Base-by-base conservation (phyloP, 148 eudicot genomes). In the Nepenthes gracilis region DNA sequence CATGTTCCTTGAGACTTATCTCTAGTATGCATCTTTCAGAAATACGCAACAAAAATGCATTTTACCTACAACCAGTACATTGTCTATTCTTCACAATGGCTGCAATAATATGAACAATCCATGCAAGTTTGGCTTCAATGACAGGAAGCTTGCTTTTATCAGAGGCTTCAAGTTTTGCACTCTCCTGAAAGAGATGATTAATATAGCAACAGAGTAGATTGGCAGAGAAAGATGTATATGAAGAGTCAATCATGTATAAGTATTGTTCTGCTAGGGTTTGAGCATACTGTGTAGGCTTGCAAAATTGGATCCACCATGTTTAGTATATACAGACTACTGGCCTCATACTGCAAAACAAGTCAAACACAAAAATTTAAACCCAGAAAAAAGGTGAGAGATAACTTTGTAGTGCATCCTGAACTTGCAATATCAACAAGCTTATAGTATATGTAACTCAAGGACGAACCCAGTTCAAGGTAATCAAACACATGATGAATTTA, bases 51-150 rank as follows among this genome's bases (percentile, higher is more conserved):
- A 59, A 60, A 37, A 58, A 7, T 36, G 13, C 33, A 23, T 23
- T 14, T 8, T 47, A 78, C 86, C 84, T 72, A 64, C 76, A 77
- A 63, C 91, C 82, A 58, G 76, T 64, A 73, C 68, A 72, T 64
- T 79, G 85, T 68, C 77, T 88, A 47, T 75, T 69, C 75, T 70
- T 88, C 33, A 93, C 55, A 67, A 86, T 79, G 36, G 96, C 78
- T 57, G 81, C 91, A 63, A 93, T 80, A 50, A 93, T 82, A 70
- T 93, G 96, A 60, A 88, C 91, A 68, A 93, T 77, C 98, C 96
- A 93, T 13, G 98, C 79, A 75, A 93, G 96, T 66, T 88, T 84
- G 56, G 83, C 80, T 70, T 93, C 98, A 66, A 84, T 64, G 5
- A 82, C 50, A 57, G 65, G 65, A 63, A 88, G 74, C 60, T 82